Evolutionary conservation across 163 green algal species (phyloP).

Genomic region (Chlorella variabilis): DNA sequence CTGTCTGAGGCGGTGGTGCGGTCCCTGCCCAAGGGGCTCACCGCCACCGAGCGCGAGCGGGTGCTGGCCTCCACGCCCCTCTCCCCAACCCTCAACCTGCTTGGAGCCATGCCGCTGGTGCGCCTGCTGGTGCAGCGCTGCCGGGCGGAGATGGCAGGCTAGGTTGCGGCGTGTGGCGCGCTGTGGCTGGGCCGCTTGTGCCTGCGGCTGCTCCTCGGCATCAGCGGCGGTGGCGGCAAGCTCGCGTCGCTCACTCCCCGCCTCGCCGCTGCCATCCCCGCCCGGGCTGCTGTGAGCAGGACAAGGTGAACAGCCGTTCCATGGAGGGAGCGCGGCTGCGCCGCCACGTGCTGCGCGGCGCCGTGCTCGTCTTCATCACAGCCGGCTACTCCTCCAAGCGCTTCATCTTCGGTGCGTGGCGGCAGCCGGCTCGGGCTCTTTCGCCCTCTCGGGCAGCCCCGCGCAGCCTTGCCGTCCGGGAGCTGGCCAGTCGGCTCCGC

Average conservation of each 20-base stretch:
- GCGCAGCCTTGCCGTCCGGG: no score
- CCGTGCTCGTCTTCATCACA: conserved; percentile 90
- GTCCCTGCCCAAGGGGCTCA: conserved; percentile 79
- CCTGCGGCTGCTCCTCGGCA: no score
- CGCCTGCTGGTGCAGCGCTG: not conserved
- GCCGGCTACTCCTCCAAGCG: conserved; percentile 65
- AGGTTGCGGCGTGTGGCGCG: no score
- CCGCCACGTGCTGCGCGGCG: conserved; percentile 80
- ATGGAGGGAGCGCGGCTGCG: conserved; percentile 65
- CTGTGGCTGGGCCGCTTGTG: no score
- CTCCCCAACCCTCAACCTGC: conserved; percentile 71
- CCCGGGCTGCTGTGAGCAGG: conserved; percentile 18
- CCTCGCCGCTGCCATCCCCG: no score
- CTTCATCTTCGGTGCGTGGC: conserved; percentile 63
- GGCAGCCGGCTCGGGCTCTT: no score
- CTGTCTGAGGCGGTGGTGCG: conserved; percentile 74
- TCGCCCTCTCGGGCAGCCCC: no score
- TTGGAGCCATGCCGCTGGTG: conserved; percentile 68
- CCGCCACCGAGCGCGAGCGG: conserved; percentile 62
- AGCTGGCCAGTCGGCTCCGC: no score
- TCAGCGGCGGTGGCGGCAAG: not conserved
- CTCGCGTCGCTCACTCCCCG: no score
- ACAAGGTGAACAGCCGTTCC: conserved; percentile 21
- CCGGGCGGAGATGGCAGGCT: no score
- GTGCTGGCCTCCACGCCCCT: conserved; percentile 68